Evolutionary conservation across 2,329 filamentous ascomycete genomes (phyloP).

Genomic region (Pseudogymnoascus sp.): DNA sequence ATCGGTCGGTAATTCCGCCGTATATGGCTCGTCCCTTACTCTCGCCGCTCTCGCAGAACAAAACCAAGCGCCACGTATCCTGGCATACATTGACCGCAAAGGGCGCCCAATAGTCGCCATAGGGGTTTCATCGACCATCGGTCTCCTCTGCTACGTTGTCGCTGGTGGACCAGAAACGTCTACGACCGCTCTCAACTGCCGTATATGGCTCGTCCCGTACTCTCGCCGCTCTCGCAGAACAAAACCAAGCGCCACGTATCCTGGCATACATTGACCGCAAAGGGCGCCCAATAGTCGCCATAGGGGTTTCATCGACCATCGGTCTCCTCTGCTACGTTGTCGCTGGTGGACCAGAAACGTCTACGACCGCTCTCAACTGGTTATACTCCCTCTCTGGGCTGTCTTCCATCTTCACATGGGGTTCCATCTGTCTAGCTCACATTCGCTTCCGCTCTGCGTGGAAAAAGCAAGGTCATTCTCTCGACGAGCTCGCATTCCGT

Average conservation of each 20-base stretch:
- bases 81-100: slow-evolving; percentile 50
- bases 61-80: slow-evolving; percentile 49
- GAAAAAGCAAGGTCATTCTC: slow-evolving; percentile 47
- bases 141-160: slow-evolving; percentile 42
- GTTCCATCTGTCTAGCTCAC: slow-evolving; percentile 57
- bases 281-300: slow-evolving; percentile 48
- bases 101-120: slow-evolving; percentile 50
- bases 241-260: slow-evolving; percentile 50
- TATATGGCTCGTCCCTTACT: slow-evolving; percentile 47
- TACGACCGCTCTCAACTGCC: slow-evolving; percentile 49
- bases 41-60: slow-evolving; percentile 52
- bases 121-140: slow-evolving; percentile 40
- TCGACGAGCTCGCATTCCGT: slow-evolving; percentile 58
- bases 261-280: slow-evolving; percentile 52
- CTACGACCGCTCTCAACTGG: slow-evolving; percentile 50
- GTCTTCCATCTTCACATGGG: slow-evolving; percentile 58
- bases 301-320: slow-evolving; percentile 40
- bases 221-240: slow-evolving; percentile 50
- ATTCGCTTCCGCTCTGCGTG: slow-evolving; percentile 61
- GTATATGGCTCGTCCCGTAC: slow-evolving; percentile 55
- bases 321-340: slow-evolving; percentile 44
- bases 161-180: too few species aligned
- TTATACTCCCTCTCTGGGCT: slow-evolving; percentile 57
- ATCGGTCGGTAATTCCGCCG: slow-evolving; percentile 49
- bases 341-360: too few species aligned